Evolutionary conservation across 306 rosid species (phyloP), one percentile per base, ranked within the genome.

Genomic region (Cicer yamashitae): DNA sequence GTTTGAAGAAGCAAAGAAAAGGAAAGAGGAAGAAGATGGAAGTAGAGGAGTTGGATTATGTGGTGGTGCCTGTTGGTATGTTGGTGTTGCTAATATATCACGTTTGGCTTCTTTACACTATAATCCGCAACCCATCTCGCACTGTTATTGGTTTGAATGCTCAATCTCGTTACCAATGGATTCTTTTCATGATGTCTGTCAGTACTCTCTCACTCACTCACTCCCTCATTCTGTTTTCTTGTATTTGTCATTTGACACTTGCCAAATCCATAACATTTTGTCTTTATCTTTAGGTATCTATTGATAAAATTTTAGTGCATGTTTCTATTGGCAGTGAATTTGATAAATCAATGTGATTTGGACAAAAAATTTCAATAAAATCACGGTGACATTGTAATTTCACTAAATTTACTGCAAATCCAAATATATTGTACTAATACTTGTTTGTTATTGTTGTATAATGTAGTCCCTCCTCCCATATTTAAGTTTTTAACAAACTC

Each of bases 91-190:
- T 72, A 60, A 7, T 72, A 34, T 94, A 94, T 81, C 93, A 94
- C 62, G 60, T 46, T 41, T 94, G 97, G 96, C 88, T 94, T 52
- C 79, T 90, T 62, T 46, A 14, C 77, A 86, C 87, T 10, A 82
- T 94, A 2, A 61, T 70, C 38, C 79, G 82, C 4, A 38, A 69
- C 67, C 97, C 97, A 37, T 68, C 63, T 68, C 87, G 87, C 70
- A 94, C 99, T 41, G 92, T 90, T 41, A 86, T 94, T 60, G 99
- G 96, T 43, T 83, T 92, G 67, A 94, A 94, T 78, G 88, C 93
- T 14, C 82, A 84, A 46, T 74, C 96, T 77, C 99, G 93, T 67
- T 88, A 74, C 38, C 96, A 92, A 15, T 94, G 99, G 99, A 89
- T 83, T 82, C 62, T 78, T 39, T 82, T 87, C 81, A 83, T 92